Percentiles rank a stretch among this genome's conserved stretches.
phyloP scores from a whole-genome alignment of 129 eudicot genomes.

The Flaveria trinervia region DNA sequence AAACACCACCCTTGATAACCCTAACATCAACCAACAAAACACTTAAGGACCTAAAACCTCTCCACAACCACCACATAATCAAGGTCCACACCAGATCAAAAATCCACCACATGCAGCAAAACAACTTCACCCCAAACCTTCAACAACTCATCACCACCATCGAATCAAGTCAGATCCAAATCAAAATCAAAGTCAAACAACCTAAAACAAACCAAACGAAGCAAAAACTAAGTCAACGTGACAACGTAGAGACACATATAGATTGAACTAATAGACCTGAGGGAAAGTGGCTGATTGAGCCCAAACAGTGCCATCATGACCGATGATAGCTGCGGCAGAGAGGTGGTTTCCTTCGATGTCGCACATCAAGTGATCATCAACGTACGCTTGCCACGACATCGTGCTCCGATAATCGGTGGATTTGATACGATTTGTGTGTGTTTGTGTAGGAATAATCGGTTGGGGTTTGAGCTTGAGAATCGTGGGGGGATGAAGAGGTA shows the following conservation, averaged over 20 bases:
- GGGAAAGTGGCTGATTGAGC: slow-evolving; percentile 67
- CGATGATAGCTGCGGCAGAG: slow-evolving; percentile 65
- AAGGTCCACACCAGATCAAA: neutral
- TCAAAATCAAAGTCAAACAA: neutral
- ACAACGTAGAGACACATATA: neutral
- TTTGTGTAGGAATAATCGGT: neutral
- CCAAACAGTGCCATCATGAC: slow-evolving; percentile 71
- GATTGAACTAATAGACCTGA: slow-evolving; percentile 34
- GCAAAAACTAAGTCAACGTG: slow-evolving; percentile 10
- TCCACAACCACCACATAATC: neutral
- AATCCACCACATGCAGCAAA: slow-evolving; percentile 5
- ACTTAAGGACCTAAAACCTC: neutral
- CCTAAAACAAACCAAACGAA: neutral
- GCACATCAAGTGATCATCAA: slow-evolving; percentile 77
- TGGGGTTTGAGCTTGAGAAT: neutral
- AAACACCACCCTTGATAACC: neutral
- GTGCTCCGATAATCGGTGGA: slow-evolving; percentile 12
- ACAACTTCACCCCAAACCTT: neutral
- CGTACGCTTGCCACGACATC: slow-evolving; percentile 85
- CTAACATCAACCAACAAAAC: slow-evolving; percentile 3
- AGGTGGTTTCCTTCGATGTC: slow-evolving; percentile 65
- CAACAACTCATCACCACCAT: neutral
- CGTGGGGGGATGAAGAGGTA: slow-evolving; percentile 2
- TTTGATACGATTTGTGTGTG: slow-evolving; percentile 9
- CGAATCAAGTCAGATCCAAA: slow-evolving; percentile 23